phyloP scores from a whole-genome alignment of 2,329 filamentous ascomycete genomes.

The Ceratocystis lukuohia region DNA sequence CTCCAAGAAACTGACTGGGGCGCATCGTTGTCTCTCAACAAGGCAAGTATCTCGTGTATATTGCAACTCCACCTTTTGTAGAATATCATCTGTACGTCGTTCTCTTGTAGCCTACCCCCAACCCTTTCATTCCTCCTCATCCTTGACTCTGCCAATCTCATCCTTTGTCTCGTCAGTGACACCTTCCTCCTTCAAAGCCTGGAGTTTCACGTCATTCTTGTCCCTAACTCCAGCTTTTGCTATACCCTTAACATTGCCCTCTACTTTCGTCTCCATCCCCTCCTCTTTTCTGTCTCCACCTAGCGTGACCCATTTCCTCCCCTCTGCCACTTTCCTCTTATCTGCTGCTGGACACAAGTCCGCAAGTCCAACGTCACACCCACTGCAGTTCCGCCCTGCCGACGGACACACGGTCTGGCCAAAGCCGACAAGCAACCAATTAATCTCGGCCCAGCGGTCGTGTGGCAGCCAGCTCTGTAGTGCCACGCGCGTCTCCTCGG shows the following conservation, averaged over 20 bases:
- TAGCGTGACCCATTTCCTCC: conserved; percentile 36
- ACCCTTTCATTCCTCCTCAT: conserved; percentile 6
- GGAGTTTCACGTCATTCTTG: conserved; percentile 26
- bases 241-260: conserved; percentile 22
- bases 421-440: conserved; percentile 73
- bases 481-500: conserved; percentile 65
- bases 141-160: conserved; percentile 9
- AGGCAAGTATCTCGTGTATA: neutral
- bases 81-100: too few species aligned
- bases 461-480: conserved; percentile 72
- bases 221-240: conserved; percentile 23
- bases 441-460: conserved; percentile 86
- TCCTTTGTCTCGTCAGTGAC: conserved; percentile 19
- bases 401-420: conserved; percentile 70
- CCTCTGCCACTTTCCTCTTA: conserved; percentile 46
- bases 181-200: conserved; percentile 30
- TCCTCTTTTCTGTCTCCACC: conserved; percentile 23
- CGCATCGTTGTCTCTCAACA: too few species aligned
- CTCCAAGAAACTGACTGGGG: neutral
- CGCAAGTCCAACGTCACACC: conserved; percentile 64
- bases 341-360: conserved; percentile 67
- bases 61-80: neutral
- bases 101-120: too few species aligned
- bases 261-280: conserved; percentile 24
- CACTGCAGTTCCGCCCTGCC: conserved; percentile 65